phyloP scores from a whole-genome alignment of 2,329 filamentous ascomycete species.

The Diplodia sapinea region DNA sequence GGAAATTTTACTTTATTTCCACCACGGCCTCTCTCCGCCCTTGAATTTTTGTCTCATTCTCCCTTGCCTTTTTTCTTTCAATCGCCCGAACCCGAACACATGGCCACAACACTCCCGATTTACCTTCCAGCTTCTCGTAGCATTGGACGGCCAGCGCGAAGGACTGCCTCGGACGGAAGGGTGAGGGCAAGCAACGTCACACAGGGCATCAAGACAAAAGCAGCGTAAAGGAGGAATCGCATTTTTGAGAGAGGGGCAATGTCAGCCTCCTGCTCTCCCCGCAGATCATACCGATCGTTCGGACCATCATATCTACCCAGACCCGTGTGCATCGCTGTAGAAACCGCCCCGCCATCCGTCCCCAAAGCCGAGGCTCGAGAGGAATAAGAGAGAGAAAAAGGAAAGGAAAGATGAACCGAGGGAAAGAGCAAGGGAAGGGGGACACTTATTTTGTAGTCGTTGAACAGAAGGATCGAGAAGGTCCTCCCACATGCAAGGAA shows the following conservation, averaged over 20 bases:
- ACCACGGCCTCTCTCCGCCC: neutral
- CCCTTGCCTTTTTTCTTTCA: neutral
- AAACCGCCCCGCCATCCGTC: neutral
- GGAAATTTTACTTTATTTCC: neutral
- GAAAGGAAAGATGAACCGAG: neutral
- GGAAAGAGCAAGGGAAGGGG: neutral
- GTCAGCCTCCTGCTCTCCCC: too few species aligned
- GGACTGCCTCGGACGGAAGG: too few species aligned
- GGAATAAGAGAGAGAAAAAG: neutral
- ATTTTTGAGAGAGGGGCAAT: too few species aligned
- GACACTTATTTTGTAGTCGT: neutral
- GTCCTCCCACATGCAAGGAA: conserved; percentile 15
- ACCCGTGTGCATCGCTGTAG: neutral
- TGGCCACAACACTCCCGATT: too few species aligned
- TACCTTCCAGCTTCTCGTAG: neutral
- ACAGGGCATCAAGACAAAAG: too few species aligned
- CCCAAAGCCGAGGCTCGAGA: neutral
- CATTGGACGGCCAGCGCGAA: too few species aligned
- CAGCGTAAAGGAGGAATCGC: too few species aligned
- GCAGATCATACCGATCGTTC: neutral
- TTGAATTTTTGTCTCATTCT: neutral
- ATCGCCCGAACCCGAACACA: too few species aligned
- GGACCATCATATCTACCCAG: neutral
- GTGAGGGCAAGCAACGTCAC: too few species aligned
- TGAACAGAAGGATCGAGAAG: neutral